Conservation (phyloP, 768 basidiomycete genomes). For the Lyophyllum semitale region DNA sequence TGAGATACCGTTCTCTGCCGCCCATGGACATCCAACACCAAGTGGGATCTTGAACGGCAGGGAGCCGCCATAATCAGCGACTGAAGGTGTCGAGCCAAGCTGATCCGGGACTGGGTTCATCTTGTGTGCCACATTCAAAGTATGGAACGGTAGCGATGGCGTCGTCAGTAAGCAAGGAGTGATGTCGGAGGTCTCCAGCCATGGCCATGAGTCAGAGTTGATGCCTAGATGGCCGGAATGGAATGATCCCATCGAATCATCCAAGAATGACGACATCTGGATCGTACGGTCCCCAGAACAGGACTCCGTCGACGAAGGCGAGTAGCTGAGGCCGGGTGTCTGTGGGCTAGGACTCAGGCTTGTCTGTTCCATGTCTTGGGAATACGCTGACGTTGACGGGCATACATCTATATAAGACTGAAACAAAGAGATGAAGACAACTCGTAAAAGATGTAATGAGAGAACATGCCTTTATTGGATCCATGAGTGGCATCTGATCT, state of each 20-base stretch:
- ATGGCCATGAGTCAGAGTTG: slow-evolving; percentile 23
- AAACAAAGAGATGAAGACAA: not conserved
- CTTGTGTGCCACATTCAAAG: not conserved
- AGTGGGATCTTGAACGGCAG: slow-evolving; percentile 1
- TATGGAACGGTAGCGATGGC: not conserved
- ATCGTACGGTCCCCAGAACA: slow-evolving; percentile 55
- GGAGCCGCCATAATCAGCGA: not conserved
- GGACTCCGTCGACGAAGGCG: slow-evolving; percentile 62
- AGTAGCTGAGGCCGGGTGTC: slow-evolving; percentile 60
- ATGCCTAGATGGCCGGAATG: slow-evolving; percentile 7
- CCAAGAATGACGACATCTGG: slow-evolving; percentile 56
- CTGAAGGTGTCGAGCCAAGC: not conserved
- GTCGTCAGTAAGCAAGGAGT: not conserved
- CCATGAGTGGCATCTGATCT: slow-evolving; percentile 4
- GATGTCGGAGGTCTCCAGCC: slow-evolving; percentile 17
- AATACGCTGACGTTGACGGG: slow-evolving; percentile 1
- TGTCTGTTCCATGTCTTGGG: slow-evolving; percentile 10
- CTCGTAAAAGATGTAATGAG: not conserved
- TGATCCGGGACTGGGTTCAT: slow-evolving; percentile 1
- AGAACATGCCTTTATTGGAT: slow-evolving; percentile 3
- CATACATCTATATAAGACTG: slow-evolving; percentile 2
- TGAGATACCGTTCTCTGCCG: slow-evolving; percentile 2
- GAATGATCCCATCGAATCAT: slow-evolving; percentile 34
- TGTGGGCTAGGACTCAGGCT: slow-evolving; percentile 44
- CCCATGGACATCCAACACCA: slow-evolving; percentile 1